Conservation (phyloP, 495 filamentous ascomycete genomes). For the Pyrenula aspistea region DNA sequence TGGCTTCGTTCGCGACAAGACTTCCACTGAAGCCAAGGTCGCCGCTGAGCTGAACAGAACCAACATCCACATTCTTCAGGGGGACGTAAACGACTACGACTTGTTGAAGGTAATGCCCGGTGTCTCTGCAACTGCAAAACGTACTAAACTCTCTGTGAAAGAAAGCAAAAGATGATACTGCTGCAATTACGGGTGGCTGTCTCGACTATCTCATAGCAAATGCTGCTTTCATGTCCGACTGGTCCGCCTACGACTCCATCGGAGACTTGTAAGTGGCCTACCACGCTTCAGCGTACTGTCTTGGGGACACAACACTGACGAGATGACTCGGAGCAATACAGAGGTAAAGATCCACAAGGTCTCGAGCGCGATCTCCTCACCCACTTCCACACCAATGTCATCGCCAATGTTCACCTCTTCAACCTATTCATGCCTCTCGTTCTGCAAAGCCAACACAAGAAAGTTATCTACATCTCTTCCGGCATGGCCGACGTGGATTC, state of each 20-base stretch:
- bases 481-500: slow-evolving; percentile 36
- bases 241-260: slow-evolving; percentile 15
- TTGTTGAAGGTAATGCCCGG: too few relatives aligned
- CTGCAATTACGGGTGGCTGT: slow-evolving; percentile 14
- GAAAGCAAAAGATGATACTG: slow-evolving; percentile 10
- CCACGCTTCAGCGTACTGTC: background rate
- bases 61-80: slow-evolving; percentile 36
- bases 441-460: slow-evolving; percentile 34
- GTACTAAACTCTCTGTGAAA: background rate
- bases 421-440: slow-evolving; percentile 43
- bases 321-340: too few relatives aligned
- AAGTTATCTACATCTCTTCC: slow-evolving; percentile 39
- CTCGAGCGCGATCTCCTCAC: slow-evolving; percentile 13
- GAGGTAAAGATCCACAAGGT: slow-evolving; percentile 14
- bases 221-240: slow-evolving; percentile 11
- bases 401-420: slow-evolving; percentile 37
- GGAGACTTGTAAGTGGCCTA: slow-evolving; percentile 16
- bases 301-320: too few relatives aligned
- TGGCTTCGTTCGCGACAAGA: slow-evolving; percentile 30
- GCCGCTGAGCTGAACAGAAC: slow-evolving; percentile 16
- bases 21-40: slow-evolving; percentile 14
- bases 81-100: slow-evolving; percentile 25
- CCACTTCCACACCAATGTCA: slow-evolving; percentile 27
- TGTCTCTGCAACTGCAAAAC: slow-evolving; percentile 4
- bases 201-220: slow-evolving; percentile 27